Base-by-base conservation (phyloP, 345 rosid genomes). In the Lepidium aucheri region DNA sequence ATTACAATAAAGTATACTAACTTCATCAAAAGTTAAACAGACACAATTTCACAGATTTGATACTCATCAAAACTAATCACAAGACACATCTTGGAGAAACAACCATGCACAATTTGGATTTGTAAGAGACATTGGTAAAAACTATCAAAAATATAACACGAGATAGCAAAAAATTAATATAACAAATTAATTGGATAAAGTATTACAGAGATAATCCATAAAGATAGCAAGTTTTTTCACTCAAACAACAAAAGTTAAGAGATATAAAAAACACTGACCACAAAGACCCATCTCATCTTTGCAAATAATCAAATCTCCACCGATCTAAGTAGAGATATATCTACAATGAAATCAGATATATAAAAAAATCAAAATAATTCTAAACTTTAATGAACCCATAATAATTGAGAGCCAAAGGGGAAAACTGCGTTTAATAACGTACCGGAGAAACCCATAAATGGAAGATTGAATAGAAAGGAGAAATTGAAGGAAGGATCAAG, bases 81-180 rank as follows among this genome's bases (percentile, higher is more conserved):
- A 47, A 4, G 22, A 20, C 73, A 17, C 60, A 41, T 50, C 22
- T 60, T 7, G 26, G 32, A 72, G 39, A 32, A 40, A 47, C 12
- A 41, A 57, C 65, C 38, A 47, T 40, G 70, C 30, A 63, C 56
- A 64, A 38, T 20, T 24, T 65, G 22, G 56, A 63, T 45, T 72
- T 46, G 14, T 32, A 39, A 8, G 14, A 53, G 8, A 32, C 34
- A 40, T 0, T 17, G 12, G 38, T 26, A 20, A 49, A 49, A 63
- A 53, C 8, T 12, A 18, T 46, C 35, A 12, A 42, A 66, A 24
- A 24, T 24, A n/a, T 18, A 57, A 0, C 22, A 46, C 2, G 49
- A 58, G 9, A 40, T 12, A 24, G 36, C 32, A 20, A 41, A 11
- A 38, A 20, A 20, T 7, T 4, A 0, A 24, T 32, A 51, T 11